Conservation (phyloP, 768 basidiomycete species). For the Russula dissimulans region DNA sequence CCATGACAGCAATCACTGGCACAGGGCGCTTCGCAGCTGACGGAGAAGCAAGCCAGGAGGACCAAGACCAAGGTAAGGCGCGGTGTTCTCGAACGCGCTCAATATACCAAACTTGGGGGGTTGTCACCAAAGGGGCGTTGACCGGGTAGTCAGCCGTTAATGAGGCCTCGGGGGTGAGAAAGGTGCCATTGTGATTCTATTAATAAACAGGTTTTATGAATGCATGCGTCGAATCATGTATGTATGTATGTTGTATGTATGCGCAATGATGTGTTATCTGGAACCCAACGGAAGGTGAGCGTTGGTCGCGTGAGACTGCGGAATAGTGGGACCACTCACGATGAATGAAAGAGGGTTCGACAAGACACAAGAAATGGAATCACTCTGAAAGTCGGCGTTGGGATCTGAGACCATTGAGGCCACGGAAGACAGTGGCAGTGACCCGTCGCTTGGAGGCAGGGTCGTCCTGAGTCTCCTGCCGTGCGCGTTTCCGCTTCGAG, state of each 20-base stretch:
- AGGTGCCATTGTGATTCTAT: constrained; percentile 12
- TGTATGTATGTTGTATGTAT: constrained; percentile 14
- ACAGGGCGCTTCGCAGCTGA: neutral
- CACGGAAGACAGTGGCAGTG: constrained; percentile 10
- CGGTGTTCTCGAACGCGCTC: neutral
- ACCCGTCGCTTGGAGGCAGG: constrained; percentile 1
- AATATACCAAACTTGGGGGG: neutral
- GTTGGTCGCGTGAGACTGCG: neutral
- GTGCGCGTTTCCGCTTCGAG: constrained; percentile 43
- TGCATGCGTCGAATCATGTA: constrained; percentile 15
- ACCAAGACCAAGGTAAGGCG: too few relatives aligned
- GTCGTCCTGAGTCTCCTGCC: constrained; percentile 7
- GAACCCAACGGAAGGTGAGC: neutral
- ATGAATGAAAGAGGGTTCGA: neutral
- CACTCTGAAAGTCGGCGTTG: constrained; percentile 12
- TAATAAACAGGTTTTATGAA: constrained; percentile 18
- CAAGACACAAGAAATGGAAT: neutral
- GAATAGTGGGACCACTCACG: constrained; percentile 5
- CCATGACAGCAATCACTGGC: neutral
- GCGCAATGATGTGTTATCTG: constrained; percentile 7
- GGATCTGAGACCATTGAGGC: constrained; percentile 6
- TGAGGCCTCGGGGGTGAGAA: neutral
- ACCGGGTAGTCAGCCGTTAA: neutral
- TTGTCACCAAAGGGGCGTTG: neutral
- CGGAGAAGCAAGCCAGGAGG: neutral